A percentile compares a stretch with the other conserved stretches of the same genome.
Conservation (phyloP, 75 land plant species). For the Selaginella moellendorffii region DNA sequence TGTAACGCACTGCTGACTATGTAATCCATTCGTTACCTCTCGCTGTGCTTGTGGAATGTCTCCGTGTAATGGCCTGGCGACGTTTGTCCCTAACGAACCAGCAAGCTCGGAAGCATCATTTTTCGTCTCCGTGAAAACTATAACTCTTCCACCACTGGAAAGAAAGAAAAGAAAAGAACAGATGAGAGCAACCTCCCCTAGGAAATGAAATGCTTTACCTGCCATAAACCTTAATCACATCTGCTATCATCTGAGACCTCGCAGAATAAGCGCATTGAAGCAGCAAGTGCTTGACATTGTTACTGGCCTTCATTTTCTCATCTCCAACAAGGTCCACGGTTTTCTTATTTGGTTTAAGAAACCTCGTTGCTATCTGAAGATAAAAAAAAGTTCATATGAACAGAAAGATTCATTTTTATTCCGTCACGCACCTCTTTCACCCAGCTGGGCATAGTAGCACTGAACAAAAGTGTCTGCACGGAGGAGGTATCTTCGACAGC, state of each 20-base stretch:
- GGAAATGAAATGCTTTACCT: constrained; percentile 30
- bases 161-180: background rate
- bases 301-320: constrained; percentile 92
- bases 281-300: constrained; percentile 67
- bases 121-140: constrained; percentile 94
- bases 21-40: constrained; percentile 39
- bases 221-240: constrained; percentile 75
- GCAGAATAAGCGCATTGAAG: constrained; percentile 65
- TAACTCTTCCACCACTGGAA: constrained; percentile 68
- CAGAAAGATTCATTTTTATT: background rate
- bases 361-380: constrained; percentile 53
- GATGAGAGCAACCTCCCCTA: constrained; percentile 49
- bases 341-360: constrained; percentile 54
- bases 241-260: constrained; percentile 61
- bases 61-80: constrained; percentile 73
- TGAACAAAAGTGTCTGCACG: constrained; percentile 92
- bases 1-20: background rate
- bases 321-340: constrained; percentile 82
- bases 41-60: constrained; percentile 81
- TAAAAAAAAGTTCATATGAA: background rate
- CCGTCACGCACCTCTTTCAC: constrained; percentile 64
- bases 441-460: constrained; percentile 93
- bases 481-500: constrained; percentile 60
- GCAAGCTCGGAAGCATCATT: constrained; percentile 76
- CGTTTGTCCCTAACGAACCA: constrained; percentile 36